These are phyloP conservation scores for Babesia divergens DNA, from an alignment of 169 alveolate species.

Conservation along the genomic window DNA sequence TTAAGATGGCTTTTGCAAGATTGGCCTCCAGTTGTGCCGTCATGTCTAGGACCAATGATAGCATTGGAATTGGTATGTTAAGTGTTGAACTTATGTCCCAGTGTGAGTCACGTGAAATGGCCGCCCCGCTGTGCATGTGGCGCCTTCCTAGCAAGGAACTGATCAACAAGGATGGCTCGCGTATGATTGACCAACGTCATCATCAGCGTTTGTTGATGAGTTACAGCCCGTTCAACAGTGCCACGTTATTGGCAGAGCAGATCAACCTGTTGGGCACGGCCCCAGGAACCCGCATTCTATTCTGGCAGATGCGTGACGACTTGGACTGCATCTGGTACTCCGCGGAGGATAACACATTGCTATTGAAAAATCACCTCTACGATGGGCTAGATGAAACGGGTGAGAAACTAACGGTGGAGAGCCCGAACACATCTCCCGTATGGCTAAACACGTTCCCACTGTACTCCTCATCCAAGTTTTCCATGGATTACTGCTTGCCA, in stretches of 20 bases:
- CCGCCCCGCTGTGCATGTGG: slow-evolving; percentile 86
- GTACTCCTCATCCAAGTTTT: slow-evolving; percentile 78
- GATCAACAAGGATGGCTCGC: slow-evolving; percentile 78
- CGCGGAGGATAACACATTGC: slow-evolving; percentile 69
- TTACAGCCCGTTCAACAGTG: slow-evolving; percentile 83
- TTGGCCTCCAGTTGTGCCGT: slow-evolving; percentile 82
- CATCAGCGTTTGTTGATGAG: slow-evolving; percentile 85
- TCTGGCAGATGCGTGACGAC: slow-evolving; percentile 84
- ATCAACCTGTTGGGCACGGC: slow-evolving; percentile 80
- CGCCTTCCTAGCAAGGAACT: slow-evolving; percentile 84
- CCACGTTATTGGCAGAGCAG: slow-evolving; percentile 84
- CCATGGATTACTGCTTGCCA: slow-evolving; percentile 85
- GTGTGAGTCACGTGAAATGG: slow-evolving; percentile 76
- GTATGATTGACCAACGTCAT: slow-evolving; percentile 83
- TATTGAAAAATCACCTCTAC: slow-evolving; percentile 59
- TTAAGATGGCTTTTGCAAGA: slow-evolving; percentile 85
- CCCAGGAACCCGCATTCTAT: slow-evolving; percentile 82
- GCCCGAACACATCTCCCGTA: slow-evolving; percentile 6
- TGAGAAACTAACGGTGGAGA: neutral
- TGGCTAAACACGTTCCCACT: slow-evolving; percentile 74
- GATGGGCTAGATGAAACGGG: slow-evolving; percentile 39
- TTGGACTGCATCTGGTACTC: slow-evolving; percentile 73
- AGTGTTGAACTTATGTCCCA: slow-evolving; percentile 79
- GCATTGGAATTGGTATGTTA: slow-evolving; percentile 85
- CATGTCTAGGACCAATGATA: slow-evolving; percentile 82